Percentiles rank a stretch among this genome's conserved stretches.
Evolutionary conservation across 345 rosid species (phyloP).

Genomic region (Eucalyptus urophylla): DNA sequence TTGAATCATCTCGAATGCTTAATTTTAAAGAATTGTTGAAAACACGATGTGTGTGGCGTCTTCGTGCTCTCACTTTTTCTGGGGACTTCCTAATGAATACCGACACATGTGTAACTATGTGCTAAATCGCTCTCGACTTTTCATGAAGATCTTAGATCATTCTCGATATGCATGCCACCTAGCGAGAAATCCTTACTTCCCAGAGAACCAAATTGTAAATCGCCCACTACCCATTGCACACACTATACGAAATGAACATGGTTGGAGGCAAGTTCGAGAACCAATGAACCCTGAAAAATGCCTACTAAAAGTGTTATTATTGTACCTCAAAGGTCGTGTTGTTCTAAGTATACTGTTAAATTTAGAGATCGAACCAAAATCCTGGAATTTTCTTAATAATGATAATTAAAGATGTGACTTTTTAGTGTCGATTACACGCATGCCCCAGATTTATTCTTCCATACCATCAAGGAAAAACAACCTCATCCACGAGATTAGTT

Average conservation of each 20-base stretch:
- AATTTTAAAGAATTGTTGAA: neutral
- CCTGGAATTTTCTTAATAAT: no score
- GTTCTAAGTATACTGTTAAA: no score
- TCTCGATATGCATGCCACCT: neutral
- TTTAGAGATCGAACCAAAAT: no score
- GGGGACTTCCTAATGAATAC: neutral
- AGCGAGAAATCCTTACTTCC: neutral
- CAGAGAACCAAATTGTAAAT: neutral
- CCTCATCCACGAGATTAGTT: no score
- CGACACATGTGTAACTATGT: accelerated
- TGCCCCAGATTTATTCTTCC: no score
- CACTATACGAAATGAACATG: neutral
- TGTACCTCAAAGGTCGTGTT: no score
- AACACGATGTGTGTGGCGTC: neutral
- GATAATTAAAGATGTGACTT: no score
- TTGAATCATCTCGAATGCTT: neutral
- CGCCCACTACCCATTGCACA: neutral
- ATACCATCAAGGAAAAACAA: no score
- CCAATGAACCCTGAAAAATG: neutral
- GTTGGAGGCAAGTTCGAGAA: neutral
- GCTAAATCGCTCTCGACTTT: neutral
- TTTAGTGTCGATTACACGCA: no score
- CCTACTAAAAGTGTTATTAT: no score
- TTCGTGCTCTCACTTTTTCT: neutral
- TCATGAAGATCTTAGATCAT: neutral